Evolutionary conservation across 768 basidiomycete genomes (phyloP), one percentile per base, ranked within the genome.

Genomic region (Candolleomyces efflorescens): DNA sequence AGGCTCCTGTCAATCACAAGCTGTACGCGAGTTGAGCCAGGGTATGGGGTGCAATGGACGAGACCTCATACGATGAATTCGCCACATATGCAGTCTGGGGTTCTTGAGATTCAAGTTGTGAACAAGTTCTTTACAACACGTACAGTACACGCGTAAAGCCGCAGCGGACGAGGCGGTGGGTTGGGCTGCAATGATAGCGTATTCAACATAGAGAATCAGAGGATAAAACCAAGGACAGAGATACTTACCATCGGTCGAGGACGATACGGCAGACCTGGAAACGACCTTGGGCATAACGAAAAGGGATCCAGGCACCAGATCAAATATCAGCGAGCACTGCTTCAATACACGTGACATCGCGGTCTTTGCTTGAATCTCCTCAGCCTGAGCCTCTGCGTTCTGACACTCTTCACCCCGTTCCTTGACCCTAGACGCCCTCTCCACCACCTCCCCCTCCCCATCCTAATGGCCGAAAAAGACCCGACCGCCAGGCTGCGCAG

Each of bases 271-370:
- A 43, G 90, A 94, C 62, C 92, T 83, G 3, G 92, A 93, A 66
- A 94, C 83, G 61, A 97, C 90, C 71, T 95, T 95, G 54, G 94
- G 94, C 94, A 96, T 96, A 58, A 62, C 60, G 48, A 56, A 23
- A 60, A 51, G 54, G 45, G 27, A 41, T 22, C 27, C 15, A 49
- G 47, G 38, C 22, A 38, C 32, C 26, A 26, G 18, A 39, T 50
- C 22, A 43, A 43, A 4, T 5, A 17, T 51, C 32, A 20, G 15
- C 27, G 41, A n/a, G 23, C 47, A 51, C 47, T 38, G 38, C 45
- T 23, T 43, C 59, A 47, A 59, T 59, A 56, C 61, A 62, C 61
- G 61, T 62, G 61, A 59, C 23, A 13, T 17, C 23, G 37, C 37
- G 13, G 36, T 17, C 27, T 32, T 44, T 39, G 47, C 41, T 32